These are phyloP conservation scores for Teratosphaeria gauchensis DNA, from an alignment of 2,329 filamentous ascomycete species.

Conservation along the genomic window DNA sequence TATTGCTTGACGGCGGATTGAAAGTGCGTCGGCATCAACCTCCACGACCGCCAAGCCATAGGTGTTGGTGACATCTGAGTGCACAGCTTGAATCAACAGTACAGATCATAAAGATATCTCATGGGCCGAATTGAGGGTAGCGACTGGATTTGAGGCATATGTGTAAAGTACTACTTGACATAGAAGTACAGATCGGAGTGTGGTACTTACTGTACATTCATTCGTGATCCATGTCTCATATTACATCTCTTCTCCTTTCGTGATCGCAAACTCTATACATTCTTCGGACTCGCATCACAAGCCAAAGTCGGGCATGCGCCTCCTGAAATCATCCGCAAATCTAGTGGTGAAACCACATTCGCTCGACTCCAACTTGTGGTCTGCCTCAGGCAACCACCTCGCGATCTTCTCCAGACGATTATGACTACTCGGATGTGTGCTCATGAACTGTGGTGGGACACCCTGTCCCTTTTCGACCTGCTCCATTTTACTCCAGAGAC, in stretches of 20 bases:
- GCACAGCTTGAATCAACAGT: neutral
- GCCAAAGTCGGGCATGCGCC: neutral
- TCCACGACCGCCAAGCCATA: no score
- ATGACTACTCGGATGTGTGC: constrained; percentile 64
- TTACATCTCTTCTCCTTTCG: neutral
- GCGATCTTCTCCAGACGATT: constrained; percentile 56
- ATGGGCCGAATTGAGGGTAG: neutral
- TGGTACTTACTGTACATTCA: neutral
- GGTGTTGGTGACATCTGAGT: no score
- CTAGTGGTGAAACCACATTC: constrained; percentile 13
- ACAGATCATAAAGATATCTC: neutral
- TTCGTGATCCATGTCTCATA: neutral
- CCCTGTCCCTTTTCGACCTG: constrained; percentile 46
- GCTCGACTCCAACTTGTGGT: constrained; percentile 26
- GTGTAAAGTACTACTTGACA: neutral
- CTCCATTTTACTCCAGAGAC: constrained; percentile 46
- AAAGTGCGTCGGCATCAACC: no score
- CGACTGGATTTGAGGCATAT: neutral
- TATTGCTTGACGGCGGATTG: no score
- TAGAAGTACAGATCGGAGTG: neutral
- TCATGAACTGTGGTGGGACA: constrained; percentile 59
- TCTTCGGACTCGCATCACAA: neutral
- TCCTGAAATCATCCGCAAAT: constrained; percentile 8
- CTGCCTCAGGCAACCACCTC: constrained; percentile 44
- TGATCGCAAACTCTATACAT: no score